Evolutionary conservation across 768 basidiomycete species (phyloP), one percentile per base, ranked within the genome.

Genomic region (Inosperma sp.): DNA sequence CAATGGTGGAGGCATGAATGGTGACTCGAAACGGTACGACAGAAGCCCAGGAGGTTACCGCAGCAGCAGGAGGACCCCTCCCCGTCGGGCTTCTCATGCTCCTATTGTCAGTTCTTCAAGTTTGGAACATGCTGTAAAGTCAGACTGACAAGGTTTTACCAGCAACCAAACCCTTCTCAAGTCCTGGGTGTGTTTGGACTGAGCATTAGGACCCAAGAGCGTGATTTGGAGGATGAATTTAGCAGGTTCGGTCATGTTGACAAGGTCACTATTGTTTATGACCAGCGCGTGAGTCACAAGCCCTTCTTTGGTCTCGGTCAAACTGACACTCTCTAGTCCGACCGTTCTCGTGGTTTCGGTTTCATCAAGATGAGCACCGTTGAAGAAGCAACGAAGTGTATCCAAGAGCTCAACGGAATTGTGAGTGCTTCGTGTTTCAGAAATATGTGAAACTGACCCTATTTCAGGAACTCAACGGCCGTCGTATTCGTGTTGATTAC

Each of bases 171-270:
- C 66, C 88, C 93, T 17, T 86, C 88, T 59, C 84, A 78, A 54
- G 93, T 95, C 26, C 77, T 99, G 54, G 95, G 95, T 51, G 93
- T 97, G n/a, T 99, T 98, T 58, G 95, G 95, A n/a, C 72, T 98
- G 34, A 94, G 92, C 60, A 95, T 99, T 50, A 82, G 94, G 48
- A 97, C 95, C 3, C 80, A 84, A 48, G 95, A 99, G 64, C 81
- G 88, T 34, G 95, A 98, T 65, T 74, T 99, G 41, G 92, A 97
- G 57, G 90, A 95, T 57, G 93, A 96, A 68, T 98, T 99, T 59
- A 81, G 74, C 59, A 80, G 90, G 41, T 88, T 83, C 57, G 95
- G 95, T 19, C 78, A 82, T 29, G 93, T 96, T 42, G 89, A 93
- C 66, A 97, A 96, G 68, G 93, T 95, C 37, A 89, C 87, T 47